phyloP scores from a whole-genome alignment of 78 protist species.

The Cyanophora paradoxa region DNA sequence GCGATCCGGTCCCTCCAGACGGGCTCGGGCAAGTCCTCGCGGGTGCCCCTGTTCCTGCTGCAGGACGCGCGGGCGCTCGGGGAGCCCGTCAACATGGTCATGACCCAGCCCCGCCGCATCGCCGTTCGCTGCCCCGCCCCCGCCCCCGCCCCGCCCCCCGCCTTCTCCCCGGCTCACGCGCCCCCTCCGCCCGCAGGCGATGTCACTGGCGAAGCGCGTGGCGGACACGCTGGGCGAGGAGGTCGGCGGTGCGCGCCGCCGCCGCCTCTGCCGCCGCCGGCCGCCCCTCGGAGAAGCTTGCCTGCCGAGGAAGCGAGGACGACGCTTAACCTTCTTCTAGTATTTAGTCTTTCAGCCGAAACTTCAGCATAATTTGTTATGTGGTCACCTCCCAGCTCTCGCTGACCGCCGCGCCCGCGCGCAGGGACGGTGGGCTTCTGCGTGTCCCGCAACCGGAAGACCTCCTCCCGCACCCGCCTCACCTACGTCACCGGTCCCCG shows the following conservation, averaged over 20 bases:
- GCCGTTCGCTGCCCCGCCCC: too few relatives aligned
- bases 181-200: too few relatives aligned
- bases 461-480: too few relatives aligned
- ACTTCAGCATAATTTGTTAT: neutral
- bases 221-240: neutral
- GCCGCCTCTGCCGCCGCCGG: neutral
- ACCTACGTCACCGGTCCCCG: too few relatives aligned
- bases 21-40: conserved; percentile 25
- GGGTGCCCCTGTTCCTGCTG: conserved; percentile 14
- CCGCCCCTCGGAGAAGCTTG: neutral
- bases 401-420: too few relatives aligned
- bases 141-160: too few relatives aligned
- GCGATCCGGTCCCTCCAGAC: too few relatives aligned
- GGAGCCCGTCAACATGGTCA: conserved; percentile 3
- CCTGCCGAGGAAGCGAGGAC: neutral
- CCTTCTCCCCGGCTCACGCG: too few relatives aligned
- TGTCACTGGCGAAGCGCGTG: conserved; percentile 23
- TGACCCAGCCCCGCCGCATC: conserved; percentile 38
- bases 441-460: neutral
- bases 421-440: neutral
- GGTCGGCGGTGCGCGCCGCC: conserved; percentile 16
- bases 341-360: neutral
- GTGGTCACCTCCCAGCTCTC: neutral
- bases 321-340: neutral
- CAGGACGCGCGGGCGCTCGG: neutral